Conservation (phyloP, 2,329 filamentous ascomycete species). For the Xylaria arbuscula region DNA sequence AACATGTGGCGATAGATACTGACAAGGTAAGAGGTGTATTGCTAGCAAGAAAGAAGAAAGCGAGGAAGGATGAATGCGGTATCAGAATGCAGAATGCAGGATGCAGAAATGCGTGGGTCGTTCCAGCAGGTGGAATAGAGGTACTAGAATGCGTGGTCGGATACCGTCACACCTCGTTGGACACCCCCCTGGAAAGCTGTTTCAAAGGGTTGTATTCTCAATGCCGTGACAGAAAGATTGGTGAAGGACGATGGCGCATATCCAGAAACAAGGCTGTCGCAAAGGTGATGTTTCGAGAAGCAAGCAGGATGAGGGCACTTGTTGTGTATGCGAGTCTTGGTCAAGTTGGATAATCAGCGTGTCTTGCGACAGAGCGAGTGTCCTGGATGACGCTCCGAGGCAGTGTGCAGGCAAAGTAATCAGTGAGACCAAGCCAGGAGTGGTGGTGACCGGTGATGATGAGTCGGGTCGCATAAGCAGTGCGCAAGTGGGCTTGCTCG, state of each 20-base stretch:
- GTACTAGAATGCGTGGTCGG: slow-evolving; percentile 29
- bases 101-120: slow-evolving; percentile 28
- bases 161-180: slow-evolving; percentile 38
- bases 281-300: slow-evolving; percentile 18
- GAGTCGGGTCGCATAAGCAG: slow-evolving; percentile 33
- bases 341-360: slow-evolving; percentile 8
- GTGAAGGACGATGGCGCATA: slow-evolving; percentile 30
- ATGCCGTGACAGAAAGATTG: slow-evolving; percentile 34
- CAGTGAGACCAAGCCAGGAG: slow-evolving; percentile 17
- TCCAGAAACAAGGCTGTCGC: slow-evolving; percentile 33
- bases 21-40: slow-evolving; percentile 33
- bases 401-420: slow-evolving; percentile 13
- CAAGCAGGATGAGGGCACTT: slow-evolving; percentile 8
- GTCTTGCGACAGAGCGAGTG: slow-evolving; percentile 12
- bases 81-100: slow-evolving; percentile 29
- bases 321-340: not conserved
- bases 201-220: slow-evolving; percentile 43
- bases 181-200: slow-evolving; percentile 36
- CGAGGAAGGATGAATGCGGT: slow-evolving; percentile 26
- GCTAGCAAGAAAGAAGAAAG: slow-evolving; percentile 17
- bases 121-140: slow-evolving; percentile 23
- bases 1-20: slow-evolving; percentile 55
- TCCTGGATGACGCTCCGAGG: slow-evolving; percentile 15
- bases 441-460: slow-evolving; percentile 17
- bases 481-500: slow-evolving; percentile 19